phyloP scores from a whole-genome alignment of 805 yeast genomes.

The Hanseniaspora lindneri region DNA sequence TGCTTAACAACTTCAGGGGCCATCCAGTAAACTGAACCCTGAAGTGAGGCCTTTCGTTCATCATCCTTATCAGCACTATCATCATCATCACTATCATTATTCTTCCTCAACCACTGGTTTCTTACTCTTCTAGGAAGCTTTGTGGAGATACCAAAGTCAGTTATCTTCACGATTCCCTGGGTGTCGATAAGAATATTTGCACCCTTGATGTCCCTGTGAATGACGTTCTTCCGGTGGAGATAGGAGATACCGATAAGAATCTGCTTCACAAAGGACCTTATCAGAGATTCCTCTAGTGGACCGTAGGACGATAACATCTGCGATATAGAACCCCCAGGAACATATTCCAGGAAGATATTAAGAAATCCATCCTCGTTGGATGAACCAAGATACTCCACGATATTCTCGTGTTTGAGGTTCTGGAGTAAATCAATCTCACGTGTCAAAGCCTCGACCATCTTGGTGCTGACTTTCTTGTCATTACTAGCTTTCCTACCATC shows the following conservation, averaged over 20 bases:
- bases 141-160: slow-evolving; percentile 76
- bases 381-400: slow-evolving; percentile 85
- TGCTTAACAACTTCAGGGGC: slow-evolving; percentile 98
- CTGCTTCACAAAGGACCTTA: slow-evolving; percentile 61
- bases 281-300: slow-evolving; percentile 66
- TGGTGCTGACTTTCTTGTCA: slow-evolving; percentile 26
- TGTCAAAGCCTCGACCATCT: slow-evolving; percentile 69
- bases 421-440: slow-evolving; percentile 68
- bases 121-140: slow-evolving; percentile 45
- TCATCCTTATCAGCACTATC: slow-evolving; percentile 20
- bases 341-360: slow-evolving; percentile 71
- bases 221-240: slow-evolving; percentile 61
- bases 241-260: slow-evolving; percentile 64
- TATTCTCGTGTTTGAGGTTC: slow-evolving; percentile 78
- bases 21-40: slow-evolving; percentile 98
- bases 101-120: slow-evolving; percentile 27
- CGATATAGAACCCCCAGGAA: slow-evolving; percentile 62
- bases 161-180: slow-evolving; percentile 69
- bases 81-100: slow-evolving; percentile 23
- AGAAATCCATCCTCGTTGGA: slow-evolving; percentile 57
- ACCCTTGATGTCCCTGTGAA: slow-evolving; percentile 81
- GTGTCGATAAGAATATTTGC: slow-evolving; percentile 75
- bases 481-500: slow-evolving; percentile 23
- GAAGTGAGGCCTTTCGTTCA: slow-evolving; percentile 63
- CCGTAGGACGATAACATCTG: slow-evolving; percentile 62